phyloP scores from a whole-genome alignment of 2,329 filamentous ascomycete species.

The Akanthomyces dipterigenus region DNA sequence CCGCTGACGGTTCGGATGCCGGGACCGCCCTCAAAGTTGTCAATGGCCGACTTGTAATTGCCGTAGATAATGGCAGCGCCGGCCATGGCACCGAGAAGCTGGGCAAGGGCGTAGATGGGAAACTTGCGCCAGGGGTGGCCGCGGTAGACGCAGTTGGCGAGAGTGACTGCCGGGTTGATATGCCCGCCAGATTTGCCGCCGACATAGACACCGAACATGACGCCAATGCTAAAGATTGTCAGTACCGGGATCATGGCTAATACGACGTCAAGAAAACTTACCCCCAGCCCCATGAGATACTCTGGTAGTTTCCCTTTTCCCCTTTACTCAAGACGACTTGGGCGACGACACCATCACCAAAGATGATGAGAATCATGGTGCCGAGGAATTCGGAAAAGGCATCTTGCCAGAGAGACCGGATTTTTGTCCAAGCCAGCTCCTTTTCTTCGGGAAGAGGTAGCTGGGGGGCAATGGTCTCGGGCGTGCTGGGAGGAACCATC shows the following conservation, averaged over 20 bases:
- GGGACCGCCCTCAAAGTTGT: slow-evolving; percentile 53
- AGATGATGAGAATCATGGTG: slow-evolving; percentile 60
- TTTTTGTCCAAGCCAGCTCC: slow-evolving; percentile 41
- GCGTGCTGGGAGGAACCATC: slow-evolving; percentile 21
- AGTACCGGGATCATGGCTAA: not conserved
- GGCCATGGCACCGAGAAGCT: slow-evolving; percentile 60
- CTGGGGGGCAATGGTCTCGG: slow-evolving; percentile 12
- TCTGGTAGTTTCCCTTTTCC: slow-evolving; percentile 42
- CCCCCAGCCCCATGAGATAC: slow-evolving; percentile 45
- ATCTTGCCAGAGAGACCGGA: slow-evolving; percentile 46
- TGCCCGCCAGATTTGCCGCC: slow-evolving; percentile 59
- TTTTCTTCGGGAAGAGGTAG: slow-evolving; percentile 17
- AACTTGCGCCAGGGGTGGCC: slow-evolving; percentile 63
- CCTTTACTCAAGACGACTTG: slow-evolving; percentile 55
- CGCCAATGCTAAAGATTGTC: slow-evolving; percentile 44
- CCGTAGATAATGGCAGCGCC: slow-evolving; percentile 55
- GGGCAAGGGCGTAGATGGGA: slow-evolving; percentile 59
- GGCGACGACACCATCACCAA: slow-evolving; percentile 65
- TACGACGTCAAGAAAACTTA: slow-evolving; percentile 22
- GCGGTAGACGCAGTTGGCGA: slow-evolving; percentile 62
- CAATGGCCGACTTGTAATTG: slow-evolving; percentile 59
- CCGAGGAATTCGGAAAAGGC: slow-evolving; percentile 62
- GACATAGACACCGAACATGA: slow-evolving; percentile 65
- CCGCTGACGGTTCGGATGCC: slow-evolving; percentile 55
- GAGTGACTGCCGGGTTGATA: slow-evolving; percentile 64